These are phyloP conservation scores for Hansenula sp. DNA, from an alignment of 1,139 yeast species.

Conservation along the genomic window DNA sequence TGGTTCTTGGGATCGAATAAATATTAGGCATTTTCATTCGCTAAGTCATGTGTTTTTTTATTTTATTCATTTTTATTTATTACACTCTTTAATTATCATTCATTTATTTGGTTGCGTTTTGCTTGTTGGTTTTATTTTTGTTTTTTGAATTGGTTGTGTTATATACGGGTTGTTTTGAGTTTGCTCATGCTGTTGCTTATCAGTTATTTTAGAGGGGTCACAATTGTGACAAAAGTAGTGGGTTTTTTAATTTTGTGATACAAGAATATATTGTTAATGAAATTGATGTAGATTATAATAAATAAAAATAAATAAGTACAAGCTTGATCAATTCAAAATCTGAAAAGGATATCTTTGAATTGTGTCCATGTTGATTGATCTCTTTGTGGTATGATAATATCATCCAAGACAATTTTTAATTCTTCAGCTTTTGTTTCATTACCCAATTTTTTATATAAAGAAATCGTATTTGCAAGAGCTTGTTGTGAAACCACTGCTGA, in stretches of 20 bases:
- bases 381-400: slow-evolving; percentile 9
- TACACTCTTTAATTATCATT: no score
- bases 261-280: no score
- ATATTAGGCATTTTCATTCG: background rate
- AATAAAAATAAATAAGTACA: background rate
- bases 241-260: no score
- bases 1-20: slow-evolving; percentile 8
- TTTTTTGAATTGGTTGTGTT: no score
- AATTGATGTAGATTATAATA: background rate
- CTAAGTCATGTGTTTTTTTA: background rate
- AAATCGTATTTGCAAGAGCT: slow-evolving; percentile 29
- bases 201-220: no score
- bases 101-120: background rate
- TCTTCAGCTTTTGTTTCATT: slow-evolving; percentile 31
- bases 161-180: no score
- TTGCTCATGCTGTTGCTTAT: no score
- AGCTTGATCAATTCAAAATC: background rate
- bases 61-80: background rate
- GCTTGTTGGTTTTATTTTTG: no score
- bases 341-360: background rate
- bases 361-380: background rate
- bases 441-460: background rate
- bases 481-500: slow-evolving; percentile 37
- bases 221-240: no score
- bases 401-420: slow-evolving; percentile 25